These are phyloP conservation scores for Scheffersomyces ergatensis DNA, from an alignment of 805 yeast species.

Conservation along the genomic window DNA sequence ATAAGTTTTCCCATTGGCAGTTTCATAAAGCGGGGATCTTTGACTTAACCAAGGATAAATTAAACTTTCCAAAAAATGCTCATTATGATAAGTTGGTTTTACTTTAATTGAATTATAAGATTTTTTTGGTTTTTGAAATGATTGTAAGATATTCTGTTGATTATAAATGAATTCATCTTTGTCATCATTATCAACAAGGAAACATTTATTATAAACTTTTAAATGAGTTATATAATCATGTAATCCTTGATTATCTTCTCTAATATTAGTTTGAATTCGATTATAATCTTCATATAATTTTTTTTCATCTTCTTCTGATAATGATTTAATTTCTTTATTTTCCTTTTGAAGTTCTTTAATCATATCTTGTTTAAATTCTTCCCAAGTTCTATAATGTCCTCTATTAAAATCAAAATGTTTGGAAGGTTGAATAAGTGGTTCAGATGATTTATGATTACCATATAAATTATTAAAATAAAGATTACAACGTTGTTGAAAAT, in stretches of 20 bases:
- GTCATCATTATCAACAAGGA: slow-evolving; percentile 6
- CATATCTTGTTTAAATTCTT: slow-evolving; percentile 5
- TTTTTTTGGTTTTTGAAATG: not conserved
- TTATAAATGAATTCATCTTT: slow-evolving; percentile 2
- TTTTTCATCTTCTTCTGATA: slow-evolving; percentile 3
- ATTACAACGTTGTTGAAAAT: slow-evolving; percentile 17
- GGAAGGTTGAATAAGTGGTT: slow-evolving; percentile 16
- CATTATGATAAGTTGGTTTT: slow-evolving; percentile 3
- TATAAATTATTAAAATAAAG: slow-evolving; percentile 16
- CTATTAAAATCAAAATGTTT: slow-evolving; percentile 11
- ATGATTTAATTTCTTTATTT: not conserved
- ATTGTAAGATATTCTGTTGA: slow-evolving; percentile 5
- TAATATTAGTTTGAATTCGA: slow-evolving; percentile 3
- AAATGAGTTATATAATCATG: slow-evolving; percentile 23
- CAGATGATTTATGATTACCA: slow-evolving; percentile 2
- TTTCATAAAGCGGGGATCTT: slow-evolving; percentile 15
- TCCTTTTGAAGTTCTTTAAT: slow-evolving; percentile 7
- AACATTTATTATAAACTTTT: slow-evolving; percentile 23
- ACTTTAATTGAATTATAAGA: not conserved
- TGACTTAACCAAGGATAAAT: slow-evolving; percentile 23
- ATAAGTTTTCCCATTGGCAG: slow-evolving; percentile 3
- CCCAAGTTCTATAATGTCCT: slow-evolving; percentile 5
- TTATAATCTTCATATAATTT: slow-evolving; percentile 4
- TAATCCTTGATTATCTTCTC: slow-evolving; percentile 15
- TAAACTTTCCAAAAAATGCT: slow-evolving; percentile 10